Evolutionary conservation across 192 early-diverging fungal species (phyloP), one percentile per base, ranked within the genome.

Genomic region (Umbelopsis ramanniana): DNA sequence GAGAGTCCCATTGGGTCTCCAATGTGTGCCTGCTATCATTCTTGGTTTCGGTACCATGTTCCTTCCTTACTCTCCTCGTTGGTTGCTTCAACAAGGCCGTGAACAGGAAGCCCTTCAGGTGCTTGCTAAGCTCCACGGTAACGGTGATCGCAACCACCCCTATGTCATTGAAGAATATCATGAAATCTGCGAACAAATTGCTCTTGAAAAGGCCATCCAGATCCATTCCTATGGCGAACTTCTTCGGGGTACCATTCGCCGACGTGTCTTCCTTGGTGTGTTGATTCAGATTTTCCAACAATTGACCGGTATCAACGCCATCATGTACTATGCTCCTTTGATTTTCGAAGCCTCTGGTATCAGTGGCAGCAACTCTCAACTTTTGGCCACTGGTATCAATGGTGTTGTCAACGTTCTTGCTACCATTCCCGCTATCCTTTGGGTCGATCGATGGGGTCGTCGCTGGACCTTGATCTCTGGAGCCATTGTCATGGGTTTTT

Each of bases 21-120:
- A 98, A 78, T 79, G 91, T 22, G 83, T 93, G 11, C 95, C 95
- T 7, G 93, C 91, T 47, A 33, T 86, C n/a, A 79, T 93, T 29
- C 81, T 98, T 21, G 74, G 89, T 24, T 8, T 87, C 14, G 78
- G 89, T 52, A 91, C 90, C 79, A 55, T 84, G 17, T 87, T 95
- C 76, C 90, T 98, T 81, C 96, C 95, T 21, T 91, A 81, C 76
- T 95, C 94, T 11, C 93, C 94, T 6, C 94, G 94, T 77, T 96
- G 94, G 94, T 84, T 96, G 52, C 74, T 94, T 40, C 82, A 84
- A 66, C 70, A 90, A 46, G 89, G 84, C 48, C 87, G 87, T 26
- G 53, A 79, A 5, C 93, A 93, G 17, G 90, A 96, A 74, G 92
- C 91, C 7, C 83, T 87, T 21, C 22, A 52, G 14, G 91, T 93